A percentile compares a stretch with the other conserved stretches of the same genome.
phyloP scores from a whole-genome alignment of 169 alveolate species.

The Eimeria nieschulzi region DNA sequence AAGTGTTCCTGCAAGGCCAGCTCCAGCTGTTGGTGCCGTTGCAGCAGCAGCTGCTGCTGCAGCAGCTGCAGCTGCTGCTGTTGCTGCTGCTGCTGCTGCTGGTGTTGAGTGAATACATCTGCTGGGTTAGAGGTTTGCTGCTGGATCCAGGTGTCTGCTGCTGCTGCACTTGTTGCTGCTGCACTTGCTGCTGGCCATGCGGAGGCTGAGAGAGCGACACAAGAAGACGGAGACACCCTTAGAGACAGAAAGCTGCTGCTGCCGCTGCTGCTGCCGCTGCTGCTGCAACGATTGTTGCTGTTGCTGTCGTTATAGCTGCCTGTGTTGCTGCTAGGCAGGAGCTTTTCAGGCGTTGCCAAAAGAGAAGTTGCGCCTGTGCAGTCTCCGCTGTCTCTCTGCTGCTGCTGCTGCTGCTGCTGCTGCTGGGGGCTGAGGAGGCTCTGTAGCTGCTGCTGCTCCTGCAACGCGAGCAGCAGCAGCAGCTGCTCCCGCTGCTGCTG shows the following conservation, averaged over 20 bases:
- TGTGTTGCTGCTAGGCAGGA: background rate
- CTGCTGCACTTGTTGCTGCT: background rate
- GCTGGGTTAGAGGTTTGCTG: too few species aligned
- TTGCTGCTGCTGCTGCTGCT: background rate
- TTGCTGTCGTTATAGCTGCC: too few species aligned
- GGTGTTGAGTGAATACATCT: background rate
- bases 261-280: constrained; percentile 2
- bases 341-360: background rate
- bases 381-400: background rate
- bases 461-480: background rate
- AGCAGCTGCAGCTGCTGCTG: background rate
- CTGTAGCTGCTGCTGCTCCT: background rate
- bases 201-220: background rate
- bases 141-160: too few species aligned
- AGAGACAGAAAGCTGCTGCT: constrained; percentile 20
- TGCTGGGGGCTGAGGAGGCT: background rate
- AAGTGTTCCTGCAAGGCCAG: constrained; percentile 9
- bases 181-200: background rate
- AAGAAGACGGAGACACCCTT: background rate
- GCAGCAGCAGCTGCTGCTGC: constrained; percentile 14
- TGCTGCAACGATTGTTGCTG: background rate
- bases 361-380: background rate
- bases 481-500: background rate
- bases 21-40: constrained; percentile 6
- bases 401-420: constrained; percentile 5